Percentiles rank a stretch among this genome's conserved stretches.
Conservation (phyloP, 176 grass and related monocot species). For the Canna indica region DNA sequence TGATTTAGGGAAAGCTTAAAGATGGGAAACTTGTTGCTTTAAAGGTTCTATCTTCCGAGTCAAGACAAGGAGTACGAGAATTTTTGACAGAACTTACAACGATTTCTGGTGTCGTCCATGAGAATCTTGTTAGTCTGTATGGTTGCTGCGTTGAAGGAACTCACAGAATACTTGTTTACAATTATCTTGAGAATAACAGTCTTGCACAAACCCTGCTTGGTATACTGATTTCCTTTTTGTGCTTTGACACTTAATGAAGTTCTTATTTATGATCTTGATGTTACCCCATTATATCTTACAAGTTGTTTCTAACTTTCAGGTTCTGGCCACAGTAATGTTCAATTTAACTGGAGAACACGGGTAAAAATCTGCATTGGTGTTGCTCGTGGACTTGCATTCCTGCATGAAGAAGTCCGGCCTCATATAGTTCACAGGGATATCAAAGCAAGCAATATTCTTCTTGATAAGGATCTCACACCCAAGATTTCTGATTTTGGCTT, state of each 20-base stretch:
- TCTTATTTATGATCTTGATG: too few relatives aligned
- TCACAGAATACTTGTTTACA: constrained; percentile 70
- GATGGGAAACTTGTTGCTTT: constrained; percentile 57
- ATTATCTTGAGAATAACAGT: constrained; percentile 75
- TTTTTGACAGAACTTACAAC: constrained; percentile 52
- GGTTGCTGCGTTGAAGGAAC: constrained; percentile 65
- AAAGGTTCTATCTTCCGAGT: constrained; percentile 61
- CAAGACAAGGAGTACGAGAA: constrained; percentile 61
- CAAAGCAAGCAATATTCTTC: too few relatives aligned
- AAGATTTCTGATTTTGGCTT: constrained; percentile 85
- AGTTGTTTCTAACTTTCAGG: neutral
- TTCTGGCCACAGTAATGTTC: constrained; percentile 44
- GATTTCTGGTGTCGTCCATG: constrained; percentile 24
- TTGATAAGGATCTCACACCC: too few relatives aligned
- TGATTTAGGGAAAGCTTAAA: constrained; percentile 61
- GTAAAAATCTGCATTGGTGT: constrained; percentile 52
- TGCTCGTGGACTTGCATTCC: constrained; percentile 13
- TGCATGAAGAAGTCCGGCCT: too few relatives aligned
- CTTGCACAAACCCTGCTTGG: constrained; percentile 61
- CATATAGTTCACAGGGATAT: too few relatives aligned
- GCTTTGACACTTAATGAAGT: neutral
- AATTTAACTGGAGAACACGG: constrained; percentile 57
- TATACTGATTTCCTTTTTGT: constrained; percentile 6
- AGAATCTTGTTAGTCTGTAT: constrained; percentile 38
- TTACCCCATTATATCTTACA: too few relatives aligned